Evolutionary conservation across 176 grass and related monocot species (phyloP).

Genomic region (Aechmea fasciata): DNA sequence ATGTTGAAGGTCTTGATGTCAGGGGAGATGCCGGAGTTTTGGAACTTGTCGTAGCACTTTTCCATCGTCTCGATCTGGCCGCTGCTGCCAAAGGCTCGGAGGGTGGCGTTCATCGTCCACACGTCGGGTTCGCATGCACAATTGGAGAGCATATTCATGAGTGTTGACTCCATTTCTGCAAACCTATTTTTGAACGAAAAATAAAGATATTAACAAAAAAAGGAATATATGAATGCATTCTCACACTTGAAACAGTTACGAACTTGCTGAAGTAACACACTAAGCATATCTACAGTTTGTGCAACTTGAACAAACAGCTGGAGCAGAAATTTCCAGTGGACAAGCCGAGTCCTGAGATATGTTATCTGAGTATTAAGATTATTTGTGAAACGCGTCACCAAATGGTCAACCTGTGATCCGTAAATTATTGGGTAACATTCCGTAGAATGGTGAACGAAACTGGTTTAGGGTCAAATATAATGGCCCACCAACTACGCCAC

Average conservation of each 20-base stretch:
- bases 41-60: constrained; percentile 87
- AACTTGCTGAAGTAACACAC: too few species aligned
- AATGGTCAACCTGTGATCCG: neutral
- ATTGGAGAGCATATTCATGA: constrained; percentile 64
- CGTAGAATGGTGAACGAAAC: neutral
- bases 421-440: neutral
- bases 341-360: neutral
- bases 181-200: constrained; percentile 28
- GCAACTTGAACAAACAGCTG: too few species aligned
- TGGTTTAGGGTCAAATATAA: neutral
- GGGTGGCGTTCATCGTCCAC: constrained; percentile 95
- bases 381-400: neutral
- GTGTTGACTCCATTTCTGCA: constrained; percentile 86
- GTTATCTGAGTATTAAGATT: too few species aligned
- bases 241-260: neutral
- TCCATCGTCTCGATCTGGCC: constrained; percentile 92
- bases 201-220: neutral
- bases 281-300: too few species aligned
- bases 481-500: neutral
- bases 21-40: constrained; percentile 69
- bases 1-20: constrained; percentile 96
- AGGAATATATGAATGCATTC: neutral
- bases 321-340: neutral
- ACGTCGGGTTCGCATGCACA: constrained; percentile 69
- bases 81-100: constrained; percentile 73